Evolutionary conservation across 1,139 yeast genomes (phyloP), one percentile per base, ranked within the genome.

Genomic region (Yamadazyma atmosphaerica): DNA sequence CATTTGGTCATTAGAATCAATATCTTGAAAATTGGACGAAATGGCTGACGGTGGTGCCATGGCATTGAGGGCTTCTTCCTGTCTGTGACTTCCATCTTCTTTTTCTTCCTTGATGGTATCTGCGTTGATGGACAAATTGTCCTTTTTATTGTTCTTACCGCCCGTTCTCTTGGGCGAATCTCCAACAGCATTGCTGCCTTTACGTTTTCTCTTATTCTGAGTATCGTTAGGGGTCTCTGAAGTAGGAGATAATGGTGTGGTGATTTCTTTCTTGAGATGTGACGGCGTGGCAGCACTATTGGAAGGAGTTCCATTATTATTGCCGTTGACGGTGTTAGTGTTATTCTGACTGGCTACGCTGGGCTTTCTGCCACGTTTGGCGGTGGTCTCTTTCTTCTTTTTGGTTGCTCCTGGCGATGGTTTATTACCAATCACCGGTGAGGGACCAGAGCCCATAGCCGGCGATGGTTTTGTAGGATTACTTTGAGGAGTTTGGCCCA

Each of bases 201-300:
- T 65, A 50, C 42, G 50, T 32, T 38, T 44, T 36, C 37, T 42
- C 33, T 46, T 44, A 17, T 37, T 29, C 22, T 23, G 34, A 17
- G 40, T 41, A 19, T 61, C 64, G 35, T 47, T 50, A 31, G 61
- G 57, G 18, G 65, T 56, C 45, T 68, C 77, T 5, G 73, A 64
- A 1, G 72, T 63, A 10, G 76, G 76, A 0, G 77, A 71, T 26
- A 69, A 60, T 2, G 77, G 76, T 1, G 70, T 61, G 7, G 64
- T 54, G 44, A 65, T 63, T 36, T 70, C 76, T 44, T 68, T 67
- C 46, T 60, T 60, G 6, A 56, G 47, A 19, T 52, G 54, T 29
- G 59, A 56, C 7, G 68, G 67, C 6, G 68, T 47, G 15, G 53
- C 36, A 21, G 52, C 50, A 38, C 38, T 45, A 27, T 36, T 41